Conservation (phyloP, 352 stramenopile species). For the Pythium biforme region DNA sequence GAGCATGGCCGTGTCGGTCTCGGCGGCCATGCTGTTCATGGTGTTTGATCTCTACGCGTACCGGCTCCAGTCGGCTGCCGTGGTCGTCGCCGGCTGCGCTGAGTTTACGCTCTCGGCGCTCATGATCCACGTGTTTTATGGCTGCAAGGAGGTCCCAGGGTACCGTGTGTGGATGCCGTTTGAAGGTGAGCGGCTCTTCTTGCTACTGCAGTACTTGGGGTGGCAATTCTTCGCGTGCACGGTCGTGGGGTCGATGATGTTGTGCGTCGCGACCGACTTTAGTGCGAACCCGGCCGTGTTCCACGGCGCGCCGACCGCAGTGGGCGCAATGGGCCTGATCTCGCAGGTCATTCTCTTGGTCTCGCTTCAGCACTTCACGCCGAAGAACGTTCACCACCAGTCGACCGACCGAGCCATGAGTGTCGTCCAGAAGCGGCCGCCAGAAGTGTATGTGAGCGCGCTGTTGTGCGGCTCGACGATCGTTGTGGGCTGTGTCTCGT, state of each 20-base stretch:
- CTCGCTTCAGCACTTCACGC: conserved; percentile 48
- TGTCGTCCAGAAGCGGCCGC: conserved; percentile 13
- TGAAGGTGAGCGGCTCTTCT: conserved; percentile 45
- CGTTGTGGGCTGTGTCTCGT: conserved; percentile 27
- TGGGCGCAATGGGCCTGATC: conserved; percentile 44
- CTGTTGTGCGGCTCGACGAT: conserved; percentile 35
- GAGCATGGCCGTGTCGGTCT: conserved; percentile 46
- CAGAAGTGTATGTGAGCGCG: conserved; percentile 37
- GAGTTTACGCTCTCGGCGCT: conserved; percentile 45
- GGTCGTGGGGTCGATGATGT: conserved; percentile 36
- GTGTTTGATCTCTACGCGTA: conserved; percentile 40
- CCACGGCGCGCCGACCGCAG: conserved; percentile 30
- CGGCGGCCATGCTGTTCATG: conserved; percentile 42
- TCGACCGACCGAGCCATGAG: not conserved
- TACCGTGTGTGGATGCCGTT: conserved; percentile 60
- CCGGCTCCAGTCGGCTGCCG: conserved; percentile 31
- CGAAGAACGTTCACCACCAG: not conserved
- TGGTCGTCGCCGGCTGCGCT: conserved; percentile 34
- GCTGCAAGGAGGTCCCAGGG: conserved; percentile 43
- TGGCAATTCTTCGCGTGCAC: conserved; percentile 58
- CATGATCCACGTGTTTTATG: conserved; percentile 55
- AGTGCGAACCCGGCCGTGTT: conserved; percentile 11
- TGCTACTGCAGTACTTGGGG: conserved; percentile 60
- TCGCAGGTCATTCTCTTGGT: conserved; percentile 50
- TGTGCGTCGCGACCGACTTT: conserved; percentile 31